Conservation (phyloP, 2,329 filamentous ascomycete species). For the Bipolaris sorokiniana region DNA sequence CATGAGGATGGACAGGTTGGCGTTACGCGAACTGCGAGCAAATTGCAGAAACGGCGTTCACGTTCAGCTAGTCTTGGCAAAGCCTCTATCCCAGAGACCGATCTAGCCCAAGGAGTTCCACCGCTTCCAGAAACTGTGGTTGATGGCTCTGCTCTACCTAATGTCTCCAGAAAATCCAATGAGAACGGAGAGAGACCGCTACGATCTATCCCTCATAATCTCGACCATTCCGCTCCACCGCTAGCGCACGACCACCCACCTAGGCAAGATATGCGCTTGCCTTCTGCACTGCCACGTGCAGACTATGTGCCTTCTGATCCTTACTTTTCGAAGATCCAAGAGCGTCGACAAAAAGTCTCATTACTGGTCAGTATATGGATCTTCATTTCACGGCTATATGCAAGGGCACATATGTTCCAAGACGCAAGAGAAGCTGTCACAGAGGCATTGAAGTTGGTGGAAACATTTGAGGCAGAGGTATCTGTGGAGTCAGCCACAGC, state of each 20-base stretch:
- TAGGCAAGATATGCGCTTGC: conserved; percentile 53
- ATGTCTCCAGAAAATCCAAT: conserved; percentile 28
- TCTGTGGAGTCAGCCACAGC: conserved; percentile 67
- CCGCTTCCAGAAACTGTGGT: conserved; percentile 28
- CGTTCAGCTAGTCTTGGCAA: conserved; percentile 47
- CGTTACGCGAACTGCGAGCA: conserved; percentile 48
- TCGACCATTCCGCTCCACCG: conserved; percentile 47
- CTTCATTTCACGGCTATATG: conserved; percentile 86
- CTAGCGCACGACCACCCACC: conserved; percentile 52
- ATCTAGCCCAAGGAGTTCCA: conserved; percentile 32
- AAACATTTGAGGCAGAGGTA: conserved; percentile 71
- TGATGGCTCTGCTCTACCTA: conserved; percentile 31
- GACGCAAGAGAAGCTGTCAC: conserved; percentile 80
- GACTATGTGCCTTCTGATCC: conserved; percentile 51
- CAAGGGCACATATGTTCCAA: conserved; percentile 77
- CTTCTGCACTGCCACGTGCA: conserved; percentile 47
- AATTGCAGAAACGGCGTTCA: conserved; percentile 48
- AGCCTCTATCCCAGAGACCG: conserved; percentile 29
- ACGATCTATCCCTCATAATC: conserved; percentile 51
- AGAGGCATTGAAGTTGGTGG: conserved; percentile 80
- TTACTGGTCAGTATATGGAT: conserved; percentile 84
- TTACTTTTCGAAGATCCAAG: conserved; percentile 58
- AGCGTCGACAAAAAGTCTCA: conserved; percentile 62
- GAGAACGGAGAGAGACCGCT: conserved; percentile 47
- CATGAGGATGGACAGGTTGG: conserved; percentile 43